Evolutionary conservation across 2,329 filamentous ascomycete genomes (phyloP).

Genomic region (Cryphonectria japonica): DNA sequence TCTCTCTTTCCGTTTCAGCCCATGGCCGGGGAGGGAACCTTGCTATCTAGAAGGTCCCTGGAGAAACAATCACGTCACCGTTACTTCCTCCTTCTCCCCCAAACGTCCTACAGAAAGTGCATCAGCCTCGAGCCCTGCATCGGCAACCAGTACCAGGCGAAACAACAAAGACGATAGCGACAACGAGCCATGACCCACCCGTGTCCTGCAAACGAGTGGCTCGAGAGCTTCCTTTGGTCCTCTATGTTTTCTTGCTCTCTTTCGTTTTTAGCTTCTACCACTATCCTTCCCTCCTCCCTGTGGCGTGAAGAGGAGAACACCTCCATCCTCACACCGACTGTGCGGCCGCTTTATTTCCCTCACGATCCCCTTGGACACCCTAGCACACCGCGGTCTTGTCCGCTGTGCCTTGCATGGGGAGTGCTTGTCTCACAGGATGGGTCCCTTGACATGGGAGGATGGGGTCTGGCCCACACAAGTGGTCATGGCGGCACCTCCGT

Average conservation of each 20-base stretch:
- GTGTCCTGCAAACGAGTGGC: background rate
- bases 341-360: background rate
- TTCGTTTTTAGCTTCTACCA: background rate
- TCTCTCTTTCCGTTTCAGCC: constrained; percentile 1
- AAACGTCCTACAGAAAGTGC: constrained; percentile 11
- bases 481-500: background rate
- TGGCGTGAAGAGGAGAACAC: background rate
- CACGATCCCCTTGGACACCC: background rate
- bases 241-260: background rate
- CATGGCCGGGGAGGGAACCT: background rate
- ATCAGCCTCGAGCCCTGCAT: constrained; percentile 6
- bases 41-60: background rate
- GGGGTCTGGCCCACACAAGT: background rate
- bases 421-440: constrained; percentile 3
- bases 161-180: constrained; percentile 6
- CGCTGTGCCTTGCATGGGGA: background rate
- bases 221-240: background rate
- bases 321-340: background rate
- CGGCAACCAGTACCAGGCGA: background rate
- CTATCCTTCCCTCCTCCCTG: background rate
- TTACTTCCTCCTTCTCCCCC: background rate
- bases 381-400: constrained; percentile 2
- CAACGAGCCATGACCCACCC: background rate
- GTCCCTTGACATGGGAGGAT: background rate
- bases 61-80: constrained; percentile 6